phyloP scores from a whole-genome alignment of 2,329 filamentous ascomycete species.

The Clonostachys sp. region DNA sequence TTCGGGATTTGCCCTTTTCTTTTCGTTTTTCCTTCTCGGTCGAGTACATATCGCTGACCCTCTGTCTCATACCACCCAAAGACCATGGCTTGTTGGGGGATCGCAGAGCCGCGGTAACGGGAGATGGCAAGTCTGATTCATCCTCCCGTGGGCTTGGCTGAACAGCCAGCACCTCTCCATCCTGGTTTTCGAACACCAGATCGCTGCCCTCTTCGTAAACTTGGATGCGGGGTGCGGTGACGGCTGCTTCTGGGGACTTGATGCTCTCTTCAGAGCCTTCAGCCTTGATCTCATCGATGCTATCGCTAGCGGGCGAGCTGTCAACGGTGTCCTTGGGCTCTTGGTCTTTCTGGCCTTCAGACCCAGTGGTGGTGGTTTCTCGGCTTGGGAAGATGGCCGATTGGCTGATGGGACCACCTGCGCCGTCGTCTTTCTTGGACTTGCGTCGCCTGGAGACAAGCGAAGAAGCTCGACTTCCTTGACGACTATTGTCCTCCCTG shows the following conservation, averaged over 20 bases:
- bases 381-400: conserved; percentile 79
- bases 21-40: conserved; percentile 61
- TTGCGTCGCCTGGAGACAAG: conserved; percentile 57
- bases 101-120: conserved; percentile 7
- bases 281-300: conserved; percentile 10
- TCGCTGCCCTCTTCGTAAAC: conserved; percentile 78
- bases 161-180: conserved; percentile 79
- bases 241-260: conserved; percentile 8
- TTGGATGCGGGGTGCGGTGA: conserved; percentile 39
- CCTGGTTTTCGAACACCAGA: conserved; percentile 76
- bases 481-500: conserved; percentile 58
- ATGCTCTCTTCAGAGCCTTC: conserved; percentile 7
- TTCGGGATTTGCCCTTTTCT: conserved; percentile 41
- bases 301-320: conserved; percentile 20
- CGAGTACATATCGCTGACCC: conserved; percentile 46
- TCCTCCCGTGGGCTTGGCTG: conserved; percentile 22
- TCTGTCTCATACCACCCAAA: conserved; percentile 39
- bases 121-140: conserved; percentile 7
- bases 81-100: conserved; percentile 19
- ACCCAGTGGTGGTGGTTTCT: conserved; percentile 14
- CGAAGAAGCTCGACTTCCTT: conserved; percentile 56
- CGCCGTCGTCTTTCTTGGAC: conserved; percentile 64
- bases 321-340: neutral
- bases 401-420: conserved; percentile 84
- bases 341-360: conserved; percentile 16